Percentiles rank a stretch among this genome's conserved stretches.
Conservation (phyloP, 1,139 yeast species). For the Saccharomyces hybrid region DNA sequence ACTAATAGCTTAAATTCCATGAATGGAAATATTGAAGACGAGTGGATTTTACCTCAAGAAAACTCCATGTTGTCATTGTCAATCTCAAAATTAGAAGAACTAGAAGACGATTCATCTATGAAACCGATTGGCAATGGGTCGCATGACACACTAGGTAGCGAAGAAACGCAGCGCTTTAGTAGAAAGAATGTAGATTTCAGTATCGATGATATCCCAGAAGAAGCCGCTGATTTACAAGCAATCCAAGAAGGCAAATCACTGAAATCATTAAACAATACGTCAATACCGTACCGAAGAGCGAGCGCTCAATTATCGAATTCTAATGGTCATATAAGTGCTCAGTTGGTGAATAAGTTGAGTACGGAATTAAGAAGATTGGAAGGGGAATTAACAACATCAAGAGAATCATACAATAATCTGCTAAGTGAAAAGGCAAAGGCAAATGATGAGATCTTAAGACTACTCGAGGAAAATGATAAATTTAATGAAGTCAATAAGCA, state of each 20-base stretch:
- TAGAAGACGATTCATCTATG: slow-evolving; percentile 1
- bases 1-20: background rate
- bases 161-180: background rate
- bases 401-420: slow-evolving; percentile 54
- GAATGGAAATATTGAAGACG: slow-evolving; percentile 10
- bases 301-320: slow-evolving; percentile 12
- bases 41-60: slow-evolving; percentile 10
- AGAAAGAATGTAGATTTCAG: slow-evolving; percentile 7
- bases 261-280: slow-evolving; percentile 5
- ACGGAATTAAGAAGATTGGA: slow-evolving; percentile 73
- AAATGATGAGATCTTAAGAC: slow-evolving; percentile 55
- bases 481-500: slow-evolving; percentile 36
- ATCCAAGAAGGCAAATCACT: slow-evolving; percentile 4
- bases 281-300: slow-evolving; percentile 8
- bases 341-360: slow-evolving; percentile 28
- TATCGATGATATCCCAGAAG: slow-evolving; percentile 20
- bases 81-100: background rate
- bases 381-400: slow-evolving; percentile 59
- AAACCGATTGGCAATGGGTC: background rate
- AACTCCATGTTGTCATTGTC: background rate
- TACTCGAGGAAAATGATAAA: slow-evolving; percentile 49
- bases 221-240: slow-evolving; percentile 21
- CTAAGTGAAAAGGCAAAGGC: slow-evolving; percentile 55
- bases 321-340: slow-evolving; percentile 23
- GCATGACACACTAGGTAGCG: background rate